Evolutionary conservation across 371 early-diverging fungal species (phyloP).

Genomic region (Mortierella sp.): DNA sequence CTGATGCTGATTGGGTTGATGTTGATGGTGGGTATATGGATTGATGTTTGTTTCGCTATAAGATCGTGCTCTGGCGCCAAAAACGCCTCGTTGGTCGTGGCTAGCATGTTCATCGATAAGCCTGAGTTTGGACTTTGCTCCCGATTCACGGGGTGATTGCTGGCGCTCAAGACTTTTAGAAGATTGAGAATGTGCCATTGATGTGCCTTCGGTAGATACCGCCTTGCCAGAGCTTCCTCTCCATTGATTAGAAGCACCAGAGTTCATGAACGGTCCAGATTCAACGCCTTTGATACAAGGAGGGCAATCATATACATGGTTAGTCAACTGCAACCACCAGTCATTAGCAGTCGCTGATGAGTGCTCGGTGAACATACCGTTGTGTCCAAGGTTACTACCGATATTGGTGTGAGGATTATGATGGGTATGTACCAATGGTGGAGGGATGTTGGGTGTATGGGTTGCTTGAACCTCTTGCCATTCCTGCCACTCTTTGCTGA

Average conservation of each 20-base stretch:
- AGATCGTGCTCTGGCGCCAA: slow-evolving; percentile 33
- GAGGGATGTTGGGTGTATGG: slow-evolving; percentile 18
- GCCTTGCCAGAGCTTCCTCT: slow-evolving; percentile 1
- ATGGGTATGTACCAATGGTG: not conserved
- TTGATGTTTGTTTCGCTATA: slow-evolving; percentile 39
- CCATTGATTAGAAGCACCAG: not conserved
- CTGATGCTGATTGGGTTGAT: slow-evolving; percentile 13
- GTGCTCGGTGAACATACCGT: not conserved
- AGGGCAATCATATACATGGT: too few relatives aligned
- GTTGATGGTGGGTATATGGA: slow-evolving; percentile 31
- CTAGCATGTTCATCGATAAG: not conserved
- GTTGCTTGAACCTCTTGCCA: slow-evolving; percentile 51
- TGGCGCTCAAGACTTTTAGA: slow-evolving; percentile 30
- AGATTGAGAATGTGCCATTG: not conserved
- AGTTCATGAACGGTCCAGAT: not conserved
- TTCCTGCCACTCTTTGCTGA: slow-evolving; percentile 46
- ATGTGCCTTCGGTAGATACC: not conserved
- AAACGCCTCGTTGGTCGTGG: slow-evolving; percentile 6
- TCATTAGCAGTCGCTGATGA: too few relatives aligned
- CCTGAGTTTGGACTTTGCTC: slow-evolving; percentile 4
- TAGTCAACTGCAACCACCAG: too few relatives aligned
- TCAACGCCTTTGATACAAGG: slow-evolving; percentile 3
- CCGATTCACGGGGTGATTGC: slow-evolving; percentile 23
- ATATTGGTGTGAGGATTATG: not conserved
- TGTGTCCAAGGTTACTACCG: not conserved